phyloP scores from a whole-genome alignment of 441 rosid genomes.

The Jatropha multifida region DNA sequence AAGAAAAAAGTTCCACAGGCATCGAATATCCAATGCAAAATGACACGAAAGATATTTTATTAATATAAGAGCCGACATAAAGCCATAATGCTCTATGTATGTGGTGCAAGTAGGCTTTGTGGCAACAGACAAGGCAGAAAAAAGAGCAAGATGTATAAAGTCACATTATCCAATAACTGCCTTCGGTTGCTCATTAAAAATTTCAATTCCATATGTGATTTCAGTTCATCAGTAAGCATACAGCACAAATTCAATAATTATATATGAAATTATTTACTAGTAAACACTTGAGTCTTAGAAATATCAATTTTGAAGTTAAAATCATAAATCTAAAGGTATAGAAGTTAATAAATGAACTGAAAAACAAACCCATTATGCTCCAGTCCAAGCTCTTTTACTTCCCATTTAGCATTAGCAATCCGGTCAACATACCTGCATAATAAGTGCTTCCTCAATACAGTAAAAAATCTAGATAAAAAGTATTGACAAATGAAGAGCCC shows the following conservation, averaged over 20 bases:
- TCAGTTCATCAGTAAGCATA: background rate
- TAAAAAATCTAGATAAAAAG: background rate
- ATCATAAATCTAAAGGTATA: background rate
- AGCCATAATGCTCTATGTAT: background rate
- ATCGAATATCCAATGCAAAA: background rate
- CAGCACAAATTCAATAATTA: background rate
- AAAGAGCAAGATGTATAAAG: background rate
- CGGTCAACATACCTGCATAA: slow-evolving; percentile 84
- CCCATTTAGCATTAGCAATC: slow-evolving; percentile 94
- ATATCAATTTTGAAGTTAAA: background rate
- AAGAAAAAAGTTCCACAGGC: background rate
- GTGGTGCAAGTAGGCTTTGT: background rate
- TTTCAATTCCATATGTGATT: background rate
- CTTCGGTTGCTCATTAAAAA: background rate
- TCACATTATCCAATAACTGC: background rate
- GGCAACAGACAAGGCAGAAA: background rate
- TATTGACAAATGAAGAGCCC: background rate
- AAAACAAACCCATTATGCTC: slow-evolving; percentile 95
- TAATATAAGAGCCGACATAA: background rate
- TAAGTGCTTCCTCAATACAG: slow-evolving; percentile 11
- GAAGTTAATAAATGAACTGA: slow-evolving; percentile 9
- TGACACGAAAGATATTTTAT: background rate
- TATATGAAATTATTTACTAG: background rate
- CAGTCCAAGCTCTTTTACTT: slow-evolving; percentile 90
- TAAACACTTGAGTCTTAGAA: background rate